phyloP scores from a whole-genome alignment of 495 filamentous ascomycete species.

The Trichocladium uniseriatum region DNA sequence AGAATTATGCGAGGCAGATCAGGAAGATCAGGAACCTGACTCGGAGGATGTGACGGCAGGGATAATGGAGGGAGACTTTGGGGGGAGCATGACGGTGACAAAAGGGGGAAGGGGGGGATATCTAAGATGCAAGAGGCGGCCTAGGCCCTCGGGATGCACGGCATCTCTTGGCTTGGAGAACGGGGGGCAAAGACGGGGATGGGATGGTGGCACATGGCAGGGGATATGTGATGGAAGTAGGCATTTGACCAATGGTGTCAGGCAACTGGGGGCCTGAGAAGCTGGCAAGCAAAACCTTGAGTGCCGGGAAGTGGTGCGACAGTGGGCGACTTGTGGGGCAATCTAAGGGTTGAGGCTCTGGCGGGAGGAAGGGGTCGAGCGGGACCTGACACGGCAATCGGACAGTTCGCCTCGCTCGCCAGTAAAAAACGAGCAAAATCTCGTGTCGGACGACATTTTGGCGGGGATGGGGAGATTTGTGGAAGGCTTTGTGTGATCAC shows the following conservation, averaged over 20 bases:
- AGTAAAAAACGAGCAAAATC: neutral
- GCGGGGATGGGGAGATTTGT: neutral
- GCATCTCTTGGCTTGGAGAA: neutral
- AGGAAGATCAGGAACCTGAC: constrained; percentile 16
- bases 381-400: neutral
- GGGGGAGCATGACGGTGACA: neutral
- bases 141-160: neutral
- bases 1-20: constrained; percentile 22
- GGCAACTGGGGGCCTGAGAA: neutral
- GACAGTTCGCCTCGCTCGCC: neutral
- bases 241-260: neutral
- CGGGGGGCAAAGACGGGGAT: neutral
- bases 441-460: constrained; percentile 1
- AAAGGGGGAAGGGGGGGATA: neutral
- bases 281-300: no score
- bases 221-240: neutral
- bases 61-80: neutral
- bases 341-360: no score
- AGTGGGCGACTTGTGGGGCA: no score
- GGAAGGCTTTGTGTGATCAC: constrained; percentile 11
- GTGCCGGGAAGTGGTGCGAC: neutral
- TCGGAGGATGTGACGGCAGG: constrained; percentile 2
- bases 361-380: no score
- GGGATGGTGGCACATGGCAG: no score
- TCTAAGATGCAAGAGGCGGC: neutral